phyloP scores from a whole-genome alignment of 2,329 filamentous ascomycete genomes.

The Sclerotiophoma versabilis region DNA sequence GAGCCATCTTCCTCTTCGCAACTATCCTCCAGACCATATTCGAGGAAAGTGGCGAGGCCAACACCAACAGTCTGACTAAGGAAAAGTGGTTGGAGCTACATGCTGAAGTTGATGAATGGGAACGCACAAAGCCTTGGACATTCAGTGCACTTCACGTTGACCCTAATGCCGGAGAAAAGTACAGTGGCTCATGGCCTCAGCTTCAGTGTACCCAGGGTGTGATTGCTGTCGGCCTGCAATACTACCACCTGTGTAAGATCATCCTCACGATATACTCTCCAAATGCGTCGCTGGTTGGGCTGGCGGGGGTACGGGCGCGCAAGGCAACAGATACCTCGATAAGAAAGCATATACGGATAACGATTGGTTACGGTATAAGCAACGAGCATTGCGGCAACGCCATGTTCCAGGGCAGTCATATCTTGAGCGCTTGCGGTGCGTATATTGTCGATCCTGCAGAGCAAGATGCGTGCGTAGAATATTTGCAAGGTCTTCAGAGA shows the following conservation, averaged over 20 bases:
- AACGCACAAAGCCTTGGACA: slow-evolving; percentile 41
- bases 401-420: slow-evolving; percentile 42
- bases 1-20: slow-evolving; percentile 43
- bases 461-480: slow-evolving; percentile 39
- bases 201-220: slow-evolving; percentile 34
- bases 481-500: slow-evolving; percentile 30
- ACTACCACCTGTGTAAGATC: slow-evolving; percentile 43
- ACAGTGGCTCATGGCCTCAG: slow-evolving; percentile 32
- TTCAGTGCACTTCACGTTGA: slow-evolving; percentile 35
- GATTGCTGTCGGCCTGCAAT: slow-evolving; percentile 39
- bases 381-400: slow-evolving; percentile 39
- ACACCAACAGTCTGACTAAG: slow-evolving; percentile 23
- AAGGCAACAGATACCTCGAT: slow-evolving; percentile 36
- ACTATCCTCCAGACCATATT: slow-evolving; percentile 38
- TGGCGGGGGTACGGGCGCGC: slow-evolving; percentile 35
- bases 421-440: slow-evolving; percentile 39
- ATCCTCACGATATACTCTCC: slow-evolving; percentile 40
- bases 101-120: slow-evolving; percentile 42
- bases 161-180: slow-evolving; percentile 31
- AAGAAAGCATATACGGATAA: slow-evolving; percentile 37
- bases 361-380: slow-evolving; percentile 39
- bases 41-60: slow-evolving; percentile 26
- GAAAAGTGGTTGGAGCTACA: slow-evolving; percentile 41
- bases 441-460: slow-evolving; percentile 36
- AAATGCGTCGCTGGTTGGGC: slow-evolving; percentile 35